Evolutionary conservation across 2,329 filamentous ascomycete species (phyloP), one percentile per base, ranked within the genome.

Genomic region (Cercospora canescens): DNA sequence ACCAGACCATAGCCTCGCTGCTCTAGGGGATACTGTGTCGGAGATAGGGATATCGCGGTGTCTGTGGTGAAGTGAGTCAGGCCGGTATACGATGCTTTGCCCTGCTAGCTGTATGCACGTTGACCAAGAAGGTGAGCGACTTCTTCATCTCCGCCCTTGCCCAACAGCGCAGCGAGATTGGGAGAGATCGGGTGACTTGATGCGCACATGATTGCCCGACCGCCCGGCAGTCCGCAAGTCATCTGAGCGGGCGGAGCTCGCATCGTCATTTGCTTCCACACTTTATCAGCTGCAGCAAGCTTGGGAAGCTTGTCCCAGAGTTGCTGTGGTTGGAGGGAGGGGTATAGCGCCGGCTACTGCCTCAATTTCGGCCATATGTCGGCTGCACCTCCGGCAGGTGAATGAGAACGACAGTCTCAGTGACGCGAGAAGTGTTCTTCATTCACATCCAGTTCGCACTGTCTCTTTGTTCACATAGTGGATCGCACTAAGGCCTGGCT

Each of bases 1-100:
- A 60, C 58, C 58, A 60, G 58, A 26, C 8, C 58, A 60, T 60
- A 48, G 52, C 50, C 55, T 41, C 41, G 55, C 34, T 58, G 55
- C 14, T 32, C 24, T 21, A 32, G 14, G 58, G 30, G 50, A 32
- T 30, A 18, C 58, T 45, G 58, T 45, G 24, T 32, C n/a, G 58
- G 37, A 21, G 9, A 39, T 60, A 35, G 32, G 58, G 56, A 28
- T 59, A 59, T 39, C 18, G 45, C 14, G 14, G 45, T 24, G 45
- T 50, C 21, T 50, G 52, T 55, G 28, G 28, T 34, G 28, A 21
- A 6, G 32, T 32, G 30, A 55, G 52, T 32, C 28, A 32, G 52
- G 52, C 28, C 3, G 32, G 16, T 32, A 30, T 12, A 12, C 8
- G 26, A 21, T 55, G 50, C 26, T 30, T 34, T 30, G 16, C 26